Evolutionary conservation across 139 green algal genomes (phyloP).

Genomic region (Chlamydomonas schloesseri): DNA sequence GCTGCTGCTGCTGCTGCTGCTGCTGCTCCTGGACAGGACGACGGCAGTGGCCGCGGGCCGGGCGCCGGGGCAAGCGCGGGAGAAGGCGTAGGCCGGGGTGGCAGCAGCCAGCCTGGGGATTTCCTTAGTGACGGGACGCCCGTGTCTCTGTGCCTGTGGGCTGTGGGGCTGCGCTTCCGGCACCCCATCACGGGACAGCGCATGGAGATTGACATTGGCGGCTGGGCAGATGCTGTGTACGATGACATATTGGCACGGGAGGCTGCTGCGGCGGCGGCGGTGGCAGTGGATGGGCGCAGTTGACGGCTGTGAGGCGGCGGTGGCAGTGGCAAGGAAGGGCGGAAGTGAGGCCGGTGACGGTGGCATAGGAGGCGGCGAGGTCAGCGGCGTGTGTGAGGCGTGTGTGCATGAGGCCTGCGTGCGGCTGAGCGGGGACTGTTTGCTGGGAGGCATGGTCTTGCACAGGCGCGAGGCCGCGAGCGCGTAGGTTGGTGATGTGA

Average conservation of each 20-base stretch:
- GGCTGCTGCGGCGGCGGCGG: not conserved
- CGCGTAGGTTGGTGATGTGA: too few species aligned
- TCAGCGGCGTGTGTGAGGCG: too few species aligned
- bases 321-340: not conserved
- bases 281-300: not conserved
- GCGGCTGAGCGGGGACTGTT: too few species aligned
- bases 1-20: too few species aligned
- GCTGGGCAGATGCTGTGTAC: constrained; percentile 32
- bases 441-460: too few species aligned
- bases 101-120: not conserved
- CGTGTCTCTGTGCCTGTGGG: constrained; percentile 54
- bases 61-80: not conserved
- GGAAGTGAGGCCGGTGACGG: too few species aligned
- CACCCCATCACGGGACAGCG: constrained; percentile 39
- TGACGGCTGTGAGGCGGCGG: not conserved
- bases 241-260: not conserved
- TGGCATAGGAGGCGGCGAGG: too few species aligned
- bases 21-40: not conserved
- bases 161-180: constrained; percentile 47
- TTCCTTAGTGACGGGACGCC: constrained; percentile 20
- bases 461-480: too few species aligned
- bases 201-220: constrained; percentile 5
- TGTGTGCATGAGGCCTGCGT: too few species aligned
- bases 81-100: not conserved
- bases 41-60: not conserved